Evolutionary conservation across 441 rosid genomes (phyloP), one percentile per base, ranked within the genome.

Genomic region (Kokia cookei): DNA sequence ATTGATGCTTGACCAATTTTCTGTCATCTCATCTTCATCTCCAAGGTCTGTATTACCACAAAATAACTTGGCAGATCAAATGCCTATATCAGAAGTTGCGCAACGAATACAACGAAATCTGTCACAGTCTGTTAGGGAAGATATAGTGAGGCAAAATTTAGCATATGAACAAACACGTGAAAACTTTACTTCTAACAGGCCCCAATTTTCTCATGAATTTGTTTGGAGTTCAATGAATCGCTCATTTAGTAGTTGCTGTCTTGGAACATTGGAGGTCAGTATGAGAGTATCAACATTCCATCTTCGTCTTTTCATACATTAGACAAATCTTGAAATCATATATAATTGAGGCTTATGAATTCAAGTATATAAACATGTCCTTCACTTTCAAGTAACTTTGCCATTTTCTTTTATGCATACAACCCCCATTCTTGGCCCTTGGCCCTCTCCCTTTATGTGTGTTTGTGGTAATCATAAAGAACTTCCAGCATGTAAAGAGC

Each of bases 1-100:
- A 66, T 65, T 40, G 9, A n/a, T 67, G 77, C 57, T 51, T 61
- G 84, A 79, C 68, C 85, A 85, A 77, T 65, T 74, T 71, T 58
- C 76, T 51, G 27, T 59, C 5, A 27, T 35, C 77, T 76, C 85
- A 54, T 79, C 74, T 75, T 73, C 85, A 51, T 86, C 86, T 72
- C 91, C 88, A 37, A 83, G 74, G 76, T 86, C 91, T 42, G 89
- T 86, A 67, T 75, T 86, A 73, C 76, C 74, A 53, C 81, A 76
- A 17, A 73, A 74, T 65, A 29, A 66, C 43, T 77, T 71, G 51
- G 15, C 27, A 50, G 73, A 72, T 53, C 77, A 75, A 43, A 51
- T 51, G 51, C 35, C 79, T 9, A n/a, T 76, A 9, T 67, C 73
- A 5, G 74, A 75, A 73, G 71, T 77, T 45, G 84, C 73, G 70